Conservation (phyloP, 345 rosid species). For the Draba incana region DNA sequence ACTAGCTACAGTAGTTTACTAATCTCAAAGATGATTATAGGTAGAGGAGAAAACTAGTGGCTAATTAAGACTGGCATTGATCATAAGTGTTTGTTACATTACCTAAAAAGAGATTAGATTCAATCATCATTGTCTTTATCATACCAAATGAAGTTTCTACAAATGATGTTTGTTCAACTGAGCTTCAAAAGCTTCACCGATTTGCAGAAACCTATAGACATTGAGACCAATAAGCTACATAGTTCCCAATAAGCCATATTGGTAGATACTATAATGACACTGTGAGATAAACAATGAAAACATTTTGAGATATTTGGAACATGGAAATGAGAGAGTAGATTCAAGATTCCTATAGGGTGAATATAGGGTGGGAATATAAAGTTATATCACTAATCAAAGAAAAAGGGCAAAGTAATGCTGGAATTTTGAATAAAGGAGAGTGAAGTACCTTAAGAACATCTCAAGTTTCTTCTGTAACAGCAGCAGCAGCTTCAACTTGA, state of each 20-base stretch:
- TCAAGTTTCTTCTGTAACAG: conserved; percentile 39
- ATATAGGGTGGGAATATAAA: not conserved
- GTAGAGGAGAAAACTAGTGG: not conserved
- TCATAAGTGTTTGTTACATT: conserved; percentile 24
- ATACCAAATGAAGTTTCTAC: conserved; percentile 19
- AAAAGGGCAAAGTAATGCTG: not conserved
- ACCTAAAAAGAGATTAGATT: conserved; percentile 8
- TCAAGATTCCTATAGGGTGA: conserved; percentile 10
- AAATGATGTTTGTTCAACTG: conserved; percentile 10
- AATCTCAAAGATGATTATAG: conserved; percentile 11
- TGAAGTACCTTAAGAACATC: conserved; percentile 35
- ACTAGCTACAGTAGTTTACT: not conserved
- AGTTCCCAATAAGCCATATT: not conserved
- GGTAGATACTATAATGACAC: not conserved
- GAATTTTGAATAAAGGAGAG: not conserved
- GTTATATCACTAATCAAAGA: not conserved
- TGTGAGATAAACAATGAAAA: not conserved
- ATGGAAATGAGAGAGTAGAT: not conserved
- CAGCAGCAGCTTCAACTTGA: conserved; percentile 35
- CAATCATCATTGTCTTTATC: conserved; percentile 3
- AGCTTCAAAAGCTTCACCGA: conserved; percentile 19
- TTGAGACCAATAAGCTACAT: not conserved
- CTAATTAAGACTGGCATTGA: conserved; percentile 21
- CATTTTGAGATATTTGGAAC: too few species aligned
- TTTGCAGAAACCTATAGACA: conserved; percentile 18